Conservation (phyloP, 352 stramenopile species). For the Poterioochromonas sp. region DNA sequence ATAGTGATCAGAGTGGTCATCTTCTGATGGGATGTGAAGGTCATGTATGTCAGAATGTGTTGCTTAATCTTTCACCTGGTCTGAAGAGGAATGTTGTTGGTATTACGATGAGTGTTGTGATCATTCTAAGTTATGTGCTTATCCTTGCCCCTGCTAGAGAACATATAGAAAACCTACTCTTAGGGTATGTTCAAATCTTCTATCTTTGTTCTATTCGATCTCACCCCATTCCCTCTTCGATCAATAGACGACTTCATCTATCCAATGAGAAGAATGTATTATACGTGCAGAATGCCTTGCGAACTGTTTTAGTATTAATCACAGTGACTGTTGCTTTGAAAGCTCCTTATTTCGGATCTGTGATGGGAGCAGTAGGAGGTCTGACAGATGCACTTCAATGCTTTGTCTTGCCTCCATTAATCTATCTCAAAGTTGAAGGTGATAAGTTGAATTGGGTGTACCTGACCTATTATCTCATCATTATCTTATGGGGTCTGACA, state of each 20-base stretch:
- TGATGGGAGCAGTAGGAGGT: slow-evolving; percentile 2
- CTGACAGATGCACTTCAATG: slow-evolving; percentile 21
- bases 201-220: not conserved
- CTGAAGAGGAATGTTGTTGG: slow-evolving; percentile 3
- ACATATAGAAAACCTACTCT: not conserved
- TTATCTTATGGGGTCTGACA: not conserved
- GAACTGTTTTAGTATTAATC: not conserved
- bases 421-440: not conserved
- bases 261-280: not conserved
- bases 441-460: not conserved
- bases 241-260: not conserved
- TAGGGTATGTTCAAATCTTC: not conserved
- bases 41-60: slow-evolving; percentile 20
- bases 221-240: not conserved
- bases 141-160: not conserved
- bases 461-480: not conserved
- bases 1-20: not conserved
- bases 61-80: slow-evolving; percentile 22
- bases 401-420: slow-evolving; percentile 12
- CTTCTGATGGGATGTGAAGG: not conserved
- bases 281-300: not conserved
- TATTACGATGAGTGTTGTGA: not conserved
- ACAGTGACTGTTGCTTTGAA: not conserved
- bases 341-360: slow-evolving; percentile 9
- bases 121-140: slow-evolving; percentile 13